Base-by-base conservation (phyloP, 2,329 filamentous ascomycete species). In the Cylindrodendrum hubeiense region DNA sequence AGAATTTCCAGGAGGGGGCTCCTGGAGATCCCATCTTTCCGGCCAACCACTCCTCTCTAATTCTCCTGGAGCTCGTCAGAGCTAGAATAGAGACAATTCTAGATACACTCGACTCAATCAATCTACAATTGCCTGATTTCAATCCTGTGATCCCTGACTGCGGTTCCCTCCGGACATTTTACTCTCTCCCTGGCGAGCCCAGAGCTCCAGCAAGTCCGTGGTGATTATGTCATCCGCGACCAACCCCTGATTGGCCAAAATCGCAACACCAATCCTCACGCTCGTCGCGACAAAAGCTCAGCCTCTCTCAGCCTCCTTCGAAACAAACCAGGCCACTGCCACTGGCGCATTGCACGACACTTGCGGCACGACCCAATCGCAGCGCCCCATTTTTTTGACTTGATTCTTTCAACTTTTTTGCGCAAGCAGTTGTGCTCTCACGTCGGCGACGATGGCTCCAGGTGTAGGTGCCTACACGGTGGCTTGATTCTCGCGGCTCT, bases 381-480 rank as follows among this genome's bases (percentile, higher is more conserved):
- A 21, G 51, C 52, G 26, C 22, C n/a, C 9, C 10, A 26, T 58
- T 52, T 19, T 47, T 49, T 17, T 22, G 26, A 47, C 46, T 49
- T 41, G 15, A 54, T 33, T 28, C 37, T 21, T 8, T 15, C 52
- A 34, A 43, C 53, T 39, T 19, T 52, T 57, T 64, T 57, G 39
- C 34, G 26, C 34, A n/a, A 44, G 13, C 39, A 33, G 5, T 26
- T 52, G 46, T 49, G 41, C 47, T 60, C 51, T 50, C 19, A 49
- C n/a, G 33, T 52, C 26, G 49, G 53, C 57, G 68, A 66, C 71
- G 60, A 83, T 83, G 81, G 80, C 81, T 41, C 81, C 81, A 54
- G 80, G 81, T 63, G 74, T 75, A 26, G 66, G 81, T 82, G 64
- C 55, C 75, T 68, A 19, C 19, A 39, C 28, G 47, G 47, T 52